Base-by-base conservation (phyloP, 768 basidiomycete genomes). In the Pluteus cervinus region DNA sequence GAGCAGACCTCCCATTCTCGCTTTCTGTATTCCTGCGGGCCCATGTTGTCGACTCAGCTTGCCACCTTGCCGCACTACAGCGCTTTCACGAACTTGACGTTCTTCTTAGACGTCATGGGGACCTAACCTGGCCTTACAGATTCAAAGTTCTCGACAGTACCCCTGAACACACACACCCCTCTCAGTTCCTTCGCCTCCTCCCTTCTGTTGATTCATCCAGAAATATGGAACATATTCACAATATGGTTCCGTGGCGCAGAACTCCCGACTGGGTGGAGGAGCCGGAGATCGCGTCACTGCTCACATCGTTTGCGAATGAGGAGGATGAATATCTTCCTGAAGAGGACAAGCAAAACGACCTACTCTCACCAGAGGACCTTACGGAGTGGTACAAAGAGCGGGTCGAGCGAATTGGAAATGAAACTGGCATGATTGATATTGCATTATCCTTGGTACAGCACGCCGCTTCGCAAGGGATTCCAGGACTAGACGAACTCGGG, bases 371-470 rank as follows among this genome's bases (percentile, higher is more conserved):
- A 0, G 59, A 62, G 8, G 71, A 77, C 21, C 65, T 97, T 5
- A 62, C 76, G 4, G 37, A 52, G 17, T 98, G 92, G 93, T 97
- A 96, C 62, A 71, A 62, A 47, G 49, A 42, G 4, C 81, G 81
- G 22, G 78, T 88, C 17, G 63, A 80, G 26, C 44, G 51, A 10
- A 71, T 90, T 42, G 73, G 92, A 18, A 55, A 64, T 5, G 62
- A 66, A 0, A 79, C 81, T 0, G 92, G 91, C 1, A 73, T 90
- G 61, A 63, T 92, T 29, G 85, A 92, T 48, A 57, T 76, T 23
- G 88, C 91, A 4, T 68, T 98, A 14, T 74, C 77, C 5, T 68
- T 84, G 30, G 71, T 90, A 7, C 93, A 96, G 55, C 81, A 94
- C 45, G 92, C 81, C 10, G 91, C 85, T 8, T 82, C 90, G 6